A percentile compares a stretch with the other conserved stretches of the same genome.
Evolutionary conservation across 768 basidiomycete species (phyloP).

Genomic region (Termitomyces sp.): DNA sequence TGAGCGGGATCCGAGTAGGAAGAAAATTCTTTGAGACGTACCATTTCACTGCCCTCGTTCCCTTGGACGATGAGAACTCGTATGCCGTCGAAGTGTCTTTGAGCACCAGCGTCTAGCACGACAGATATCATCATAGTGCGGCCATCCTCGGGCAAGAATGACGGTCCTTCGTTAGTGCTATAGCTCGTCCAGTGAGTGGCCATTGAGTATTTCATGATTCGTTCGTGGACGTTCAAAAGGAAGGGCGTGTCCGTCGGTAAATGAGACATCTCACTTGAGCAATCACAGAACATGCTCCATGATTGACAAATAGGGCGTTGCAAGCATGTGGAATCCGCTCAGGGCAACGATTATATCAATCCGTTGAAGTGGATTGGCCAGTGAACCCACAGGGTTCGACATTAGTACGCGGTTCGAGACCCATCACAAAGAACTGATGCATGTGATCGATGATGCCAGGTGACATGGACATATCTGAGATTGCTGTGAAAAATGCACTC

Average conservation of each 20-base stretch:
- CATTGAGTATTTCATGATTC: neutral
- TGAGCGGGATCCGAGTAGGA: neutral
- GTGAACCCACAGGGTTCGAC: neutral
- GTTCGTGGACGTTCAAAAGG: neutral
- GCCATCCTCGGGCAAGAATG: conserved; percentile 3
- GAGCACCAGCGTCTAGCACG: conserved; percentile 6
- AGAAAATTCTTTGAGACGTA: neutral
- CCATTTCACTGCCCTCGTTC: neutral
- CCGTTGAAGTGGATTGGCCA: neutral
- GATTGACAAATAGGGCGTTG: neutral
- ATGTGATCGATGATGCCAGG: neutral
- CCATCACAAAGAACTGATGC: neutral
- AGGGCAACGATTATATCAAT: neutral
- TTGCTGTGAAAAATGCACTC: neutral
- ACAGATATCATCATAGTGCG: conserved; percentile 7
- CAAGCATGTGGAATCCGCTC: neutral
- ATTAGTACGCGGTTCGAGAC: neutral
- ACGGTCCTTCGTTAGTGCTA: conserved; percentile 3
- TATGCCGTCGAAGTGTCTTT: conserved; percentile 4
- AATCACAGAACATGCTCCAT: neutral
- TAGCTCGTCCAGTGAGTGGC: conserved; percentile 1
- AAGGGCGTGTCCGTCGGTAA: neutral
- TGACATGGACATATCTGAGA: neutral
- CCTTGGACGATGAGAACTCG: conserved; percentile 4
- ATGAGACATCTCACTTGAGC: conserved; percentile 6